Percentiles rank a stretch among this genome's conserved stretches.
Evolutionary conservation across 352 stramenopile species (phyloP).

Genomic region (Ochromonadaceae sp.): DNA sequence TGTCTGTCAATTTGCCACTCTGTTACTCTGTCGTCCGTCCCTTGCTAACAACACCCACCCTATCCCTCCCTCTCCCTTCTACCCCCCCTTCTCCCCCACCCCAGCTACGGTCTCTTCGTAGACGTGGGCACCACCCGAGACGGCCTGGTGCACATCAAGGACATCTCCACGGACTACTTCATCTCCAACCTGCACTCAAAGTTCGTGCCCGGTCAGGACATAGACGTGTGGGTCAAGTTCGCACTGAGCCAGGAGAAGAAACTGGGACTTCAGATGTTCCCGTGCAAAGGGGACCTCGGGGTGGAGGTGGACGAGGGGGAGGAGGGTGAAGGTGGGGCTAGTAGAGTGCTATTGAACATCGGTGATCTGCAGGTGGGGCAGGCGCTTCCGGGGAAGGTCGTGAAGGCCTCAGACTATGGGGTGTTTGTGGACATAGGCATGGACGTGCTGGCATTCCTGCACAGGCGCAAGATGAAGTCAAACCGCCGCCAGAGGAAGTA

Average conservation of each 20-base stretch:
- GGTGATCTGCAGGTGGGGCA: background rate
- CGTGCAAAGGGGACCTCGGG: background rate
- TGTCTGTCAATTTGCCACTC: no score
- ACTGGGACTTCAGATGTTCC: conserved; percentile 6
- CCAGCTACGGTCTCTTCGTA: conserved; percentile 7
- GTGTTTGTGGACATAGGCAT: conserved; percentile 2
- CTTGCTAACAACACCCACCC: background rate
- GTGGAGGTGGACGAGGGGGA: background rate
- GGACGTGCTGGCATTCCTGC: background rate
- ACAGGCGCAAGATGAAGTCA: background rate
- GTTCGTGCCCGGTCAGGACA: background rate
- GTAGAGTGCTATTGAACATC: no score
- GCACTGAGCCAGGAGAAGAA: background rate
- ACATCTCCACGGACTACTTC: conserved; percentile 4
- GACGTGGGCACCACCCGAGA: background rate
- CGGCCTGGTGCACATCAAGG: conserved; percentile 12
- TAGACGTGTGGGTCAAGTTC: conserved; percentile 8
- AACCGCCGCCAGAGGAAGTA: conserved; percentile 10
- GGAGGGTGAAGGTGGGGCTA: no score
- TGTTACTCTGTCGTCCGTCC: no score
- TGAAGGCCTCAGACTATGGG: conserved; percentile 5
- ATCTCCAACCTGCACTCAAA: background rate
- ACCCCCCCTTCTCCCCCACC: background rate
- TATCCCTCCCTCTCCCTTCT: background rate
- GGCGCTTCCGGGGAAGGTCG: background rate